These are phyloP conservation scores for Macrophomina pseudophaseolina DNA, from an alignment of 2,329 filamentous ascomycete genomes.

Conservation along the genomic window DNA sequence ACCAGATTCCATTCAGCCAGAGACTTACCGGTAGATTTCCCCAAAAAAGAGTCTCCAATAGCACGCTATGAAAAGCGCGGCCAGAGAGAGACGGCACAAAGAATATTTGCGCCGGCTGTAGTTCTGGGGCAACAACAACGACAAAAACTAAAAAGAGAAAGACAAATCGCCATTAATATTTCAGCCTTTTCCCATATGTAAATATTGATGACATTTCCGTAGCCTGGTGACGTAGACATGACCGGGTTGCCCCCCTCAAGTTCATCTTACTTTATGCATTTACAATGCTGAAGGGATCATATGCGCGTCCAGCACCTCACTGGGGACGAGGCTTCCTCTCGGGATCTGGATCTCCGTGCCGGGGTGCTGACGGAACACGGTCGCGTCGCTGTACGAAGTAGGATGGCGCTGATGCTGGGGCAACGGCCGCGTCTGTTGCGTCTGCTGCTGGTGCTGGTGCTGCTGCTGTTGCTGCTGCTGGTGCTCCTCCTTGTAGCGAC, in stretches of 20 bases:
- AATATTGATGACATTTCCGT: neutral
- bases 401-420: conserved; percentile 10
- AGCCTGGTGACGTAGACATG: neutral
- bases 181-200: conserved; percentile 1
- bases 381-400: conserved; percentile 33
- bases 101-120: too few species aligned
- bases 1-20: too few species aligned
- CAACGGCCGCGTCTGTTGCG: neutral
- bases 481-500: conserved; percentile 10
- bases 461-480: neutral
- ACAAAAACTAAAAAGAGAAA: neutral
- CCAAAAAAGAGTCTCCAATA: too few species aligned
- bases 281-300: conserved; percentile 31
- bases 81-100: neutral
- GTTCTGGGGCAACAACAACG: too few species aligned
- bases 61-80: too few species aligned
- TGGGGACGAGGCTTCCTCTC: conserved; percentile 43
- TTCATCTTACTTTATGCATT: neutral
- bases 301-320: conserved; percentile 44
- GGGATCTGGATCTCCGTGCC: conserved; percentile 48
- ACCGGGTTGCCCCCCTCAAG: too few species aligned
- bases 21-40: too few species aligned
- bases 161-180: neutral
- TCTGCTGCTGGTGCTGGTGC: neutral
- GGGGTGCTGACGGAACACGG: conserved; percentile 47